Percentiles rank a stretch among this genome's conserved stretches.
phyloP scores from a whole-genome alignment of 768 basidiomycete genomes.

The Amylocystis lapponica region DNA sequence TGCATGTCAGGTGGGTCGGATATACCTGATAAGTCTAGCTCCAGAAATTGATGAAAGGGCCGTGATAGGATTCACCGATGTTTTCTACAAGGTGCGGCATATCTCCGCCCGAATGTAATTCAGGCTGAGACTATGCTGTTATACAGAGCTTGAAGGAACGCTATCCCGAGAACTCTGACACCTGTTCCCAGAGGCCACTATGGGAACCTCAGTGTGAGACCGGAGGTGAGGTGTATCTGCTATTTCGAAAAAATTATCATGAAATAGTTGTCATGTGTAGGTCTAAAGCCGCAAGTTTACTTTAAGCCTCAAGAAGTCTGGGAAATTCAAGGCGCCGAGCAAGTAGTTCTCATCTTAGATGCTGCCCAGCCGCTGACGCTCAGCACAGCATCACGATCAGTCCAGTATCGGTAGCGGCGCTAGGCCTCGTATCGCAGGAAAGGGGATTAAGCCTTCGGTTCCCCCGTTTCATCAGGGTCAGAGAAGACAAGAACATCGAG shows the following conservation, averaged over 20 bases:
- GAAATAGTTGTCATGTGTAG: constrained; percentile 26
- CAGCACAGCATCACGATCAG: constrained; percentile 66
- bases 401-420: constrained; percentile 78
- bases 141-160: constrained; percentile 54
- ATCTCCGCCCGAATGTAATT: not conserved
- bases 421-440: constrained; percentile 46
- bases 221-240: constrained; percentile 45
- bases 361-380: constrained; percentile 5
- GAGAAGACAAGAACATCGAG: constrained; percentile 70
- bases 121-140: not conserved
- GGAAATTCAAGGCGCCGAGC: constrained; percentile 82
- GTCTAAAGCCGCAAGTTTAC: constrained; percentile 59
- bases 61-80: constrained; percentile 71
- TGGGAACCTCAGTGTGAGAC: constrained; percentile 54
- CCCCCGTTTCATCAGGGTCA: constrained; percentile 72
- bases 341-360: constrained; percentile 3
- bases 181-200: constrained; percentile 43
- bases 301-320: constrained; percentile 76
- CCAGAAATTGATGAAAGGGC: constrained; percentile 8
- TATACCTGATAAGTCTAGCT: too few relatives aligned
- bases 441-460: constrained; percentile 83
- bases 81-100: constrained; percentile 61
- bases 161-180: constrained; percentile 55
- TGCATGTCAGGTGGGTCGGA: constrained; percentile 68
- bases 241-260: not conserved